Base-by-base conservation (phyloP, 495 filamentous ascomycete species). In the Penicillium arizonense region DNA sequence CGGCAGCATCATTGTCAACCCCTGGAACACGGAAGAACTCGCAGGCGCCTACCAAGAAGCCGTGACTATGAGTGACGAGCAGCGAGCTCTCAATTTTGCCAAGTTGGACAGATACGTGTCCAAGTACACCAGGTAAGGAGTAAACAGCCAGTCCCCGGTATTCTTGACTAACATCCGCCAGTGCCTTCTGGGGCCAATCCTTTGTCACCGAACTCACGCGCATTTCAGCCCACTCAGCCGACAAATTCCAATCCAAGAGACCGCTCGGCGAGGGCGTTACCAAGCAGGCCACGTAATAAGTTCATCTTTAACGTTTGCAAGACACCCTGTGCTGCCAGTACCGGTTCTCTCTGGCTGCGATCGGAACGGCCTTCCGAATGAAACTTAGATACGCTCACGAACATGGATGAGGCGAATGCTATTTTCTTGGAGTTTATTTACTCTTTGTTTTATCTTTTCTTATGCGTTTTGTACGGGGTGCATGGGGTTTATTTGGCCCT, bases 1-100 rank as follows among this genome's bases (percentile, higher is more conserved):
- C 61, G 94, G 94, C 51, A 90, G 88, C 58, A 77, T 97, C 39
- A 91, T 96, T 32, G 87, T 97, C 52, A 97, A 97, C 67, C 93
- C 93, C 4, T 97, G 94, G 94, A 97, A 97, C 63, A 96, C 90
- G 1, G 90, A 96, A 62, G 94, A 97, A 68, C 75, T 97, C 26
- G 92, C 93, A 11, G 88, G 89, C 58, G 88, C 93, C 5, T 95
- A 97, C 58, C 88, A 96, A 67, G 88, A 95, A 58, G 90, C 93
- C 9, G 91, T 97, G 38, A 96, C 91, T 30, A 96, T 97, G 87
- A 85, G 86, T 28, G 83, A 90, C 24, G 91, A 96, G 71, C 87
- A 91, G 72, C 82, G 91, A 32, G 84, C 85, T 45, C 74, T 86
- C 21, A 96, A 96, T 69, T 96, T 89, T 70, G 82, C 85, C 63